Conservation (phyloP, 495 filamentous ascomycete species). For the Daldinia decipiens region DNA sequence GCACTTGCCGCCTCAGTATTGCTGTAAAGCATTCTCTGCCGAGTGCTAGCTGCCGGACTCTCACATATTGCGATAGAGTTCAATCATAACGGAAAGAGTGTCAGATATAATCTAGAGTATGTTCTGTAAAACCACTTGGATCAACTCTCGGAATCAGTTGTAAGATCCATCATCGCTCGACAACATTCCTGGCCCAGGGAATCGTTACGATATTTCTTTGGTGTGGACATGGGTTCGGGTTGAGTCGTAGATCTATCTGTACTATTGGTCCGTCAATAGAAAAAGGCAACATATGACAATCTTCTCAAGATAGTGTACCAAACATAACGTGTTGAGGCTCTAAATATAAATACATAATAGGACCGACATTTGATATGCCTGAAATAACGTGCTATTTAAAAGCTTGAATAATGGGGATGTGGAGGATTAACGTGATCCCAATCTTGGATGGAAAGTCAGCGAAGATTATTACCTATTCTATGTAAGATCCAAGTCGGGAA, state of each 20-base stretch:
- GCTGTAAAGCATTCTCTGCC: slow-evolving; percentile 17
- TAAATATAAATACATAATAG: slow-evolving; percentile 16
- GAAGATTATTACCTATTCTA: slow-evolving; percentile 37
- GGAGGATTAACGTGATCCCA: slow-evolving; percentile 44
- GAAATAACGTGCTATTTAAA: slow-evolving; percentile 34
- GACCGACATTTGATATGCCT: slow-evolving; percentile 37
- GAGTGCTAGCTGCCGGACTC: not conserved
- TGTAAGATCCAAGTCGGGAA: slow-evolving; percentile 3
- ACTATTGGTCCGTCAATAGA: not conserved
- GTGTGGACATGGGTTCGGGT: not conserved
- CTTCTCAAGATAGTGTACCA: not conserved
- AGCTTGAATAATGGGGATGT: slow-evolving; percentile 47
- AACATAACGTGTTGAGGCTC: not conserved
- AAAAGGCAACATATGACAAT: not conserved
- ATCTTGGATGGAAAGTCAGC: slow-evolving; percentile 20
- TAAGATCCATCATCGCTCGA: not conserved
- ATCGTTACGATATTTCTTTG: not conserved
- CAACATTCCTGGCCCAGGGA: not conserved
- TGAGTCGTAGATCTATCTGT: slow-evolving; percentile 1
- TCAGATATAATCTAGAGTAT: not conserved
- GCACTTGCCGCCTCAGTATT: slow-evolving; percentile 33
- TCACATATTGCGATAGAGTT: not conserved
- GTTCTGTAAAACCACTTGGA: not conserved
- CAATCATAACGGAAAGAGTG: not conserved
- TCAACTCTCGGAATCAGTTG: not conserved